Evolutionary conservation across 2,329 filamentous ascomycete species (phyloP), one percentile per base, ranked within the genome.

Genomic region (Colletotrichum gloeosporioides): DNA sequence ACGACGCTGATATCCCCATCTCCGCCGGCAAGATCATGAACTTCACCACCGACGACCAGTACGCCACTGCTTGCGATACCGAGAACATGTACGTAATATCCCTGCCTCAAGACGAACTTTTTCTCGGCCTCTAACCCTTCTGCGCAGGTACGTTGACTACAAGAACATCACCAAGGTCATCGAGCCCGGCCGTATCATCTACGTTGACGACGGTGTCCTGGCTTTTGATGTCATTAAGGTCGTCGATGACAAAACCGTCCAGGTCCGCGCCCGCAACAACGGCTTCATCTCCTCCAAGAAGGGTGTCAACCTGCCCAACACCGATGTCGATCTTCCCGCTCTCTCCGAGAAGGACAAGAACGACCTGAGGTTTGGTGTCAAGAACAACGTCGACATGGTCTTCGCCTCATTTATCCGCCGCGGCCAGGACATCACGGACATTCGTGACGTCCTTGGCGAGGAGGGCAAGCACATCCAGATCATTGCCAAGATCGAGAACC

Each of bases 111-210:
- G 22, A 22, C 44, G 65, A 63, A 62, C 22, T 69, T 39, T 16
- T 13, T 34, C 27, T 18, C 75, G 57, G 29, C 16, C 29, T 61
- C 31, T 71, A 18, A 32, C 59, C 27, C 22, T 16, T 39, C 49
- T 7, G 27, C 18, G 9, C 78, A 96, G 95, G 93, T 98, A 96
- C 84, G 94, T 99, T 83, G 96, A 99, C 90, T 99, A 99, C 92
- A 98, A 98, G 93, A 99, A 99, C 91, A 99, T 99, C 88, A 98
- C 96, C 88, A 98, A 98, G 90, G 97, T 99, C 82, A 99, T 99
- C 84, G 88, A 95, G 85, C 90, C 92, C 76, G 97, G 96, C 83
- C 96, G 97, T 83, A 93, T 94, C 87, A 98, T 99, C 90, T 99
- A 98, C 88, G 97, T 99, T 82, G 97, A 99, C 83, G 97, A 99